These are phyloP conservation scores for Lachancea kluyveri DNA, from an alignment of 805 yeast genomes.

Conservation along the genomic window DNA sequence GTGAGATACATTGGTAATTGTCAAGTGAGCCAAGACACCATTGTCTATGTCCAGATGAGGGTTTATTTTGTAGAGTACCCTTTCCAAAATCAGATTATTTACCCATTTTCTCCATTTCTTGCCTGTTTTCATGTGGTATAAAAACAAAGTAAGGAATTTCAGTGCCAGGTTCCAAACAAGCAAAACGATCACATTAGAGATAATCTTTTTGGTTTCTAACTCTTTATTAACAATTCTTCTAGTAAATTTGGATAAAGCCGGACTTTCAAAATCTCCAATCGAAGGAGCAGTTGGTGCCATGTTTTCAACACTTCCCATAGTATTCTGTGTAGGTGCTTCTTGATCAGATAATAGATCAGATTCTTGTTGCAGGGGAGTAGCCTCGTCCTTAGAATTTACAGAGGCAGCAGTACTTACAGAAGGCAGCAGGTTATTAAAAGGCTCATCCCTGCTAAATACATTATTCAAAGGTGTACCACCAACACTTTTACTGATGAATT, in stretches of 20 bases:
- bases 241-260: slow-evolving; percentile 25
- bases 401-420: too few relatives aligned
- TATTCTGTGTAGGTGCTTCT: too few relatives aligned
- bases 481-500: neutral
- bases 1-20: slow-evolving; percentile 19
- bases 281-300: neutral
- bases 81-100: slow-evolving; percentile 2
- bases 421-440: too few relatives aligned
- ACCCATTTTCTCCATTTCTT: slow-evolving; percentile 9
- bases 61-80: slow-evolving; percentile 5
- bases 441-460: too few relatives aligned
- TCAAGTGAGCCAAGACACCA: slow-evolving; percentile 7
- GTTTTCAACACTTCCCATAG: neutral
- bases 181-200: slow-evolving; percentile 30
- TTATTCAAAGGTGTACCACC: too few relatives aligned
- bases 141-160: slow-evolving; percentile 16
- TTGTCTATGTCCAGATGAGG: slow-evolving; percentile 6
- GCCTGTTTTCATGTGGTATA: slow-evolving; percentile 15
- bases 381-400: too few relatives aligned
- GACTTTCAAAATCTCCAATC: slow-evolving; percentile 27
- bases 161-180: slow-evolving; percentile 25
- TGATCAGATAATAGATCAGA: too few relatives aligned
- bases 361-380: too few relatives aligned
- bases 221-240: slow-evolving; percentile 37
- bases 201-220: slow-evolving; percentile 30